Evolutionary conservation across 176 grass and related monocot genomes (phyloP).

Genomic region (Oryza coarctata): DNA sequence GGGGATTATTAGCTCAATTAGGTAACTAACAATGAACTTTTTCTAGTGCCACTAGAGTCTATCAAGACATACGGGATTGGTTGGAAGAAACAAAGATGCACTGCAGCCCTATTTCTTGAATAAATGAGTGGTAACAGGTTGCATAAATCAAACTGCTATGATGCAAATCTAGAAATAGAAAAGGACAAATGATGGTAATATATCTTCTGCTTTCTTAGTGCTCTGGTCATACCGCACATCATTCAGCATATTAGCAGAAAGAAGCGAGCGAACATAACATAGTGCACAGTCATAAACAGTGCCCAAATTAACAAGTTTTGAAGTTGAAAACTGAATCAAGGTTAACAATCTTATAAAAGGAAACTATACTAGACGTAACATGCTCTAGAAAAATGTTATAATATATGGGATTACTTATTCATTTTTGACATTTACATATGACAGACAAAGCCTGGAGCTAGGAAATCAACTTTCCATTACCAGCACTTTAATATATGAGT

Average conservation of each 20-base stretch:
- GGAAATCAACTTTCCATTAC: not conserved
- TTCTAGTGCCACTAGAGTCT: not conserved
- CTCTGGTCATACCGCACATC: slow-evolving; percentile 2
- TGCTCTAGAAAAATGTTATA: not conserved
- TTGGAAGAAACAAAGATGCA: not conserved
- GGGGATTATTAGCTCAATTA: not conserved
- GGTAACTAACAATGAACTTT: not conserved
- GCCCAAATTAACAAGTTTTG: slow-evolving; percentile 4
- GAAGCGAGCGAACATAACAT: not conserved
- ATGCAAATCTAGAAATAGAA: slow-evolving; percentile 19
- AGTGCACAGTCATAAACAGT: slow-evolving; percentile 3
- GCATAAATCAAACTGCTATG: slow-evolving; percentile 13
- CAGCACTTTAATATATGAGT: not conserved
- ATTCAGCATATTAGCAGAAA: not conserved
- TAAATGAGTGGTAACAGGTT: slow-evolving; percentile 23
- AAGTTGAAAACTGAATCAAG: slow-evolving; percentile 14
- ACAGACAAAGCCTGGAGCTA: not conserved
- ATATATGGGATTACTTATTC: not conserved
- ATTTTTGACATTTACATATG: not conserved
- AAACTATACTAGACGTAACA: slow-evolving; percentile 10
- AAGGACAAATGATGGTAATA: not conserved
- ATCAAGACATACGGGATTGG: not conserved
- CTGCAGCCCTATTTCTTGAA: not conserved
- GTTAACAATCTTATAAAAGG: not conserved
- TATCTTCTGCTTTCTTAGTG: not conserved